phyloP scores from a whole-genome alignment of 208 protist species.

The Leishmania gerbilli region DNA sequence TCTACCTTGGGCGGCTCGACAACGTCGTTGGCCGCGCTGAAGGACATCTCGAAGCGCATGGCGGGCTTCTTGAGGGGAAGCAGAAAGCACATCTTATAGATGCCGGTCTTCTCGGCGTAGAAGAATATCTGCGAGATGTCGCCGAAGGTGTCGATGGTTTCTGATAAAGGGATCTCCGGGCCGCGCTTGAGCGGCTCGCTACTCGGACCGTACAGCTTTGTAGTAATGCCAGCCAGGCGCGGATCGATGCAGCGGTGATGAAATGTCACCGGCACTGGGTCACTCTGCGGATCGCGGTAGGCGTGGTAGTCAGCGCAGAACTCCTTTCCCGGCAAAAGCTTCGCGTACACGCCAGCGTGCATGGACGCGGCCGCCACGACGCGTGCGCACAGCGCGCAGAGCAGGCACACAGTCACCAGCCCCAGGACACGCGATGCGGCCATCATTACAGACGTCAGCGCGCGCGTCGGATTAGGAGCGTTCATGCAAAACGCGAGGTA shows the following conservation, averaged over 20 bases:
- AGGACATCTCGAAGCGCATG: slow-evolving; percentile 65
- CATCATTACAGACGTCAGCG: background rate
- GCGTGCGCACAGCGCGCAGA: background rate
- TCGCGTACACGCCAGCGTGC: slow-evolving; percentile 53
- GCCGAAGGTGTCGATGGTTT: slow-evolving; percentile 49
- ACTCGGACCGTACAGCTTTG: slow-evolving; percentile 52
- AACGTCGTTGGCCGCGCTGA: slow-evolving; percentile 63
- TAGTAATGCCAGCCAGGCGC: slow-evolving; percentile 51
- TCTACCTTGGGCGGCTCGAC: slow-evolving; percentile 49
- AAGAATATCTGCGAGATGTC: slow-evolving; percentile 58
- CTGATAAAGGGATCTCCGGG: slow-evolving; percentile 24
- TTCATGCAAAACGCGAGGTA: background rate
- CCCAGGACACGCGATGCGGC: background rate
- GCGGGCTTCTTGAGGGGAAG: slow-evolving; percentile 57
- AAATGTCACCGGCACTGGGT: slow-evolving; percentile 57
- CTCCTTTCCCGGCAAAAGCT: slow-evolving; percentile 67
- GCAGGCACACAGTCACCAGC: slow-evolving; percentile 3
- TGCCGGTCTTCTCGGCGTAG: slow-evolving; percentile 57
- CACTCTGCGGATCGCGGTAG: slow-evolving; percentile 58
- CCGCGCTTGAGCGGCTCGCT: slow-evolving; percentile 31
- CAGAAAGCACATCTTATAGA: slow-evolving; percentile 69
- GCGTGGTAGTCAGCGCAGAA: slow-evolving; percentile 70
- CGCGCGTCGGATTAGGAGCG: background rate
- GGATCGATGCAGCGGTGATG: slow-evolving; percentile 63
- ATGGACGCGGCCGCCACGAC: background rate